A percentile compares a stretch with the other conserved stretches of the same genome.
These are phyloP conservation scores for Lactuca sativa DNA, from an alignment of 129 eudicot genomes.

Conservation along the genomic window DNA sequence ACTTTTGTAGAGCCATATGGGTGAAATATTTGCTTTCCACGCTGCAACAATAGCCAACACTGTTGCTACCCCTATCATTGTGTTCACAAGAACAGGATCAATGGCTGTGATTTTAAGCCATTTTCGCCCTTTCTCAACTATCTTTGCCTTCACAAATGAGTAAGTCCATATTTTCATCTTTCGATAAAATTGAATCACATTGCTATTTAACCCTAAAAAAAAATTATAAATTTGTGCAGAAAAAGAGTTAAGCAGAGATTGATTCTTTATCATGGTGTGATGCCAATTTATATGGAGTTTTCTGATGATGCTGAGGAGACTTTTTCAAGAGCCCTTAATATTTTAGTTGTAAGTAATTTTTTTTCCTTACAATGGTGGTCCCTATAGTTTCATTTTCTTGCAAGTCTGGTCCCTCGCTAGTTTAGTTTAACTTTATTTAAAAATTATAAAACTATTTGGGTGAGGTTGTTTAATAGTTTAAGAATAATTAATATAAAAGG, in stretches of 20 bases:
- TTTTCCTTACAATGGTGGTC: background rate
- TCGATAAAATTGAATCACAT: background rate
- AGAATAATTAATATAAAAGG: no score
- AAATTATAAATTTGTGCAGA: constrained; percentile 37
- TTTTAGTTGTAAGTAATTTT: constrained; percentile 63
- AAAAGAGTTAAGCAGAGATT: constrained; percentile 86
- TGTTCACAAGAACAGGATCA: constrained; percentile 94
- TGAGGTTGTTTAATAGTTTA: no score
- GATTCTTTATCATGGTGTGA: constrained; percentile 81
- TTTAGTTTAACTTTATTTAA: no score
- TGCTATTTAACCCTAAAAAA: background rate
- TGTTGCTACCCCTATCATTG: constrained; percentile 72
- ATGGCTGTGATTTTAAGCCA: constrained; percentile 93
- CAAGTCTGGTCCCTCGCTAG: background rate
- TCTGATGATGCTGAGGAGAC: constrained; percentile 96
- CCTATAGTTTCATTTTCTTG: no score
- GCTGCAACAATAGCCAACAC: constrained; percentile 88
- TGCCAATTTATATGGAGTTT: constrained; percentile 92
- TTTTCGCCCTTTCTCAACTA: constrained; percentile 78
- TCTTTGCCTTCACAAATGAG: constrained; percentile 96
- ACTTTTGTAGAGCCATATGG: constrained; percentile 52
- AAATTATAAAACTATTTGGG: no score
- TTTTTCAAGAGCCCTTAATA: constrained; percentile 80
- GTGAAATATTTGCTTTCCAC: constrained; percentile 89
- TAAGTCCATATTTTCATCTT: constrained; percentile 38